Evolutionary conservation across 2,329 filamentous ascomycete species (phyloP), one percentile per base, ranked within the genome.

Genomic region (Huntiella omanensis): DNA sequence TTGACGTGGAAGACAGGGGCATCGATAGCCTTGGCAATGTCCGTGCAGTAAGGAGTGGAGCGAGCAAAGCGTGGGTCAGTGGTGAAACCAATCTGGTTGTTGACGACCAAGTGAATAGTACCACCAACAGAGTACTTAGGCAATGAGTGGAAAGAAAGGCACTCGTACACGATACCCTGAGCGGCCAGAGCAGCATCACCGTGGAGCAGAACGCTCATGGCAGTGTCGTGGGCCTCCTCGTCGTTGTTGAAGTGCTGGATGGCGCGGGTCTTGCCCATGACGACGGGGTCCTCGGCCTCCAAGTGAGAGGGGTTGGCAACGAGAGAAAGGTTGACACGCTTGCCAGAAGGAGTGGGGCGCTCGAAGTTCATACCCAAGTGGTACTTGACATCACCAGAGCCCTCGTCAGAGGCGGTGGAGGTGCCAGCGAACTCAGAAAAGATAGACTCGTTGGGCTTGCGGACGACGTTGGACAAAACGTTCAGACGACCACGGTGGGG

Each of bases 301-400:
- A 98, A 69, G 71, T 98, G 91, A 48, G 91, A 98, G 35, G 91
- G 91, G 64, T 98, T 98, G 66, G 91, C 91, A 50, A 98, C 91
- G 43, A 98, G 77, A 51, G 91, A 98, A 46, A 98, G 77, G 69
- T 98, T 91, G n/a, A 98, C 91, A 53, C 91, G 91, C 75, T 96
- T 96, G 57, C 91, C 91, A 38, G 88, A 96, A 49, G 91, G 91
- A 7, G 91, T 98, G 46, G 91, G 91, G 52, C 91, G 85, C 70
- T 98, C 91, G 55, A 98, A 98, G 71, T 98, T 98, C 91, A 98
- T 98, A 60, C 91, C 91, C 58, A 98, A 70, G 69, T 98, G 91
- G 69, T 98, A 98, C 67, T 98, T 98, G 65, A 98, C 91, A 62
- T 98, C 91, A 57, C 91, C 91, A 49, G 91, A 96, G 50, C 91